Percentiles rank a stretch among this genome's conserved stretches.
Evolutionary conservation across 352 stramenopile genomes (phyloP).

Genomic region (Blastocystis sp.): DNA sequence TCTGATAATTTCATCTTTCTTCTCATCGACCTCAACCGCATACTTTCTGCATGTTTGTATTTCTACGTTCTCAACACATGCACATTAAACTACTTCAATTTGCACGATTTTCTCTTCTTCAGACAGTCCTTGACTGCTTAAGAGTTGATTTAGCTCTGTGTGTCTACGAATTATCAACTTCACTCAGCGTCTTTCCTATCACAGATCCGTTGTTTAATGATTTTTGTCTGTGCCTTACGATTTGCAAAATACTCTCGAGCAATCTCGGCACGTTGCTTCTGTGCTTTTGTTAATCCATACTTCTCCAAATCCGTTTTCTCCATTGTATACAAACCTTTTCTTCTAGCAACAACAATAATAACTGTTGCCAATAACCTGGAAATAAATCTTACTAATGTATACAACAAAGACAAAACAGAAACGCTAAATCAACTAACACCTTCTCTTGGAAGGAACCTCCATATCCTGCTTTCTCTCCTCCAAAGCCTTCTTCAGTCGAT

Average conservation of each 20-base stretch:
- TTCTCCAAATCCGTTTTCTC: neutral
- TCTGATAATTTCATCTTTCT: constrained; percentile 68
- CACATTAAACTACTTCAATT: neutral
- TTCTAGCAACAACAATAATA: neutral
- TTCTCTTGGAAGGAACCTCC: constrained; percentile 49
- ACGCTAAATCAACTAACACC: constrained; percentile 16
- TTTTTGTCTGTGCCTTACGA: neutral
- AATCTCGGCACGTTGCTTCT: constrained; percentile 22
- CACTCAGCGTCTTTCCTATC: neutral
- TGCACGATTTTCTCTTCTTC: neutral
- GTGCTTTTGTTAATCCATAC: constrained; percentile 4
- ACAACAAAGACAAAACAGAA: no score
- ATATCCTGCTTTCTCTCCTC: constrained; percentile 55
- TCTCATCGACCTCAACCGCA: neutral
- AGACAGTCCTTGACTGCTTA: neutral
- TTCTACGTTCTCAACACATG: neutral
- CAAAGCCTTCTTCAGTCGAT: constrained; percentile 53
- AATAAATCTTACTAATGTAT: constrained; percentile 4
- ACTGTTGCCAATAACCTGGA: no score
- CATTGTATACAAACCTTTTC: neutral
- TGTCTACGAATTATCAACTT: neutral
- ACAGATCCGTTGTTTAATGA: neutral
- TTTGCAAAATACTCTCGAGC: neutral
- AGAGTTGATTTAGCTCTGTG: neutral
- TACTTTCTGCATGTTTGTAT: neutral